Evolutionary conservation across 2,329 filamentous ascomycete species (phyloP), one percentile per base, ranked within the genome.

Genomic region (Canariomyces notabilis): DNA sequence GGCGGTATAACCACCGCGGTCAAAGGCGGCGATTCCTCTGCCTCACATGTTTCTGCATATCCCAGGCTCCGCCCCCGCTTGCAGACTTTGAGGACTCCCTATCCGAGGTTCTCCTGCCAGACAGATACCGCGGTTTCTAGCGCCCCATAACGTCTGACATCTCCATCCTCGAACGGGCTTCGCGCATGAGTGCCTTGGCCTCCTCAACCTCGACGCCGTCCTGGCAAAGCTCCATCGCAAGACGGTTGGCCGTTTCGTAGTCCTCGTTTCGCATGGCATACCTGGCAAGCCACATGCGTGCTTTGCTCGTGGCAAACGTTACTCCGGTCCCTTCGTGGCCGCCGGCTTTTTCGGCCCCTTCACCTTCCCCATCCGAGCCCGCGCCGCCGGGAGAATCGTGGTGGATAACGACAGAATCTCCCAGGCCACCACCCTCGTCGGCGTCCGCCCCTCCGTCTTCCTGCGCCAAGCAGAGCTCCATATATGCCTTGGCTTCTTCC

Each of bases 201-300:
- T 98, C 93, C 64, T 98, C 93, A 2, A 97, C 89, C 66, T 97
- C 93, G 20, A 94, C 83, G 0, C 93, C 93, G 66, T 98, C 93
- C 66, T 96, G 89, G 63, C 90, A 96, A 37, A 98, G 72, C 67
- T 98, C 93, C 51, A 84, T 89, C 0, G 89, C 90, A 34, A 97
- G 70, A 52, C 88, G 80, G 67, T 86, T 85, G 4, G 89, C 88
- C 16, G 85, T 78, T 23, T 76, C 73, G 58, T 87, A 87, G 64
- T 95, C 89, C 32, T 82, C 82, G 9, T 77, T 79, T 31, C 79
- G 76, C 69, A 95, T 85, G 11, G 89, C 85, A 69, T 83, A 85
- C 46, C 82, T 80, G 14, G 93, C 93, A 46, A 98, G 79, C 93
- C 93, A 98, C 74, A 96, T 81, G 18, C 93, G 79, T 6, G 93